Base-by-base conservation (phyloP, 2,329 filamentous ascomycete genomes). In the Cadophora sp. region DNA sequence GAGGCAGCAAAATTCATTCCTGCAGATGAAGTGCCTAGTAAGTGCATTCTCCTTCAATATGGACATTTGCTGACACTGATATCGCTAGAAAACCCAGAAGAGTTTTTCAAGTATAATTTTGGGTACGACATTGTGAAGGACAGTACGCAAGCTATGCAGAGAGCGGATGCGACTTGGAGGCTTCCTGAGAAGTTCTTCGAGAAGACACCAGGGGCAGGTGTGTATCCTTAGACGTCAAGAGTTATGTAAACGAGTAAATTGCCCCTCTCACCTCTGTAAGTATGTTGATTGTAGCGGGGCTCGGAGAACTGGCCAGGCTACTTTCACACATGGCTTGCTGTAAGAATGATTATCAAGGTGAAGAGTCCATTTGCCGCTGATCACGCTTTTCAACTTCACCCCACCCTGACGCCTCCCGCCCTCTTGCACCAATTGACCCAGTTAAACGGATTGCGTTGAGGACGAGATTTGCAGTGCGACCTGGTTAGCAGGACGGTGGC, bases 11-110 rank as follows among this genome's bases (percentile, higher is more conserved):
- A 76, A 27, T 69, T 68, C 43, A 70, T 80, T 43, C 56, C 69
- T 1, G 72, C 72, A 16, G 76, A 78, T 4, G 68, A 73, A 16
- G 75, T 79, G 1, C 78, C 79, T 0, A 76, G 78, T 80, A 71
- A 72, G 73, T 61, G 34, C 16, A 37, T 12, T 6, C 31, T 50
- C 5, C n/a, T 55, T 19, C n/a, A 19, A 40, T 51, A 22, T n/a
- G 12, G 19, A 51, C 24, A n/a, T 7, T 1, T 53, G n/a, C 48
- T 22, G 37, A 37, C n/a, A 27, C 24, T n/a, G 19, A 37, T 24
- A 4, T 16, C 27, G 8, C 22, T 29, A 76, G 75, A 72, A 71
- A 72, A 58, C 5, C 73, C 74, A 1, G 73, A 74, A 19, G 72
- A 75, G 12, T 75, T 76, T 56, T 72, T 72, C 62, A 65, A 71